These are phyloP conservation scores for Cercospora sesami DNA, from an alignment of 2,329 filamentous ascomycete species.

Conservation along the genomic window DNA sequence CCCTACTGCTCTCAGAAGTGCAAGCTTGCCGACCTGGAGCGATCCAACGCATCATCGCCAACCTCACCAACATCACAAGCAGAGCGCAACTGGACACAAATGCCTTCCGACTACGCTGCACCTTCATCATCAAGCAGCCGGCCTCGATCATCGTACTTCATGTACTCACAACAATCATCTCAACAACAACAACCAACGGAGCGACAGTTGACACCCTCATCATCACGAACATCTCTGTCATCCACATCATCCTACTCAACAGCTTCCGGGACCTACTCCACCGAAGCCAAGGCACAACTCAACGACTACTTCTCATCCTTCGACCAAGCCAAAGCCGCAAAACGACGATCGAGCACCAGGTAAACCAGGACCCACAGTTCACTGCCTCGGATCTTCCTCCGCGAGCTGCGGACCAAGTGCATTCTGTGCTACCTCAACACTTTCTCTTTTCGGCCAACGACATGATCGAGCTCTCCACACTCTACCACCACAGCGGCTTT, in stretches of 20 bases:
- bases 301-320: slow-evolving; percentile 86
- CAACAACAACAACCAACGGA: slow-evolving; percentile 28
- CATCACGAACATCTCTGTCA: slow-evolving; percentile 79
- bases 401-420: not conserved
- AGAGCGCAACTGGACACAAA: slow-evolving; percentile 17
- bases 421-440: slow-evolving; percentile 9
- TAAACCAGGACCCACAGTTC: slow-evolving; percentile 18
- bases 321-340: slow-evolving; percentile 71
- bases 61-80: slow-evolving; percentile 35
- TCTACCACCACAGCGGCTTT: slow-evolving; percentile 13
- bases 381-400: slow-evolving; percentile 7
- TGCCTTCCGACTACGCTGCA: slow-evolving; percentile 18
- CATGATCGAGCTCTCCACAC: not conserved
- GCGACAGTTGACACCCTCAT: slow-evolving; percentile 59
- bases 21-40: slow-evolving; percentile 83
- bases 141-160: slow-evolving; percentile 29
- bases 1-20: slow-evolving; percentile 93
- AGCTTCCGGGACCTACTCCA: slow-evolving; percentile 59
- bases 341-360: slow-evolving; percentile 42
- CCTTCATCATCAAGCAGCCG: slow-evolving; percentile 18
- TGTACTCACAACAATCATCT: slow-evolving; percentile 20
- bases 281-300: slow-evolving; percentile 76
- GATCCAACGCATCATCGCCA: slow-evolving; percentile 51
- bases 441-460: not conserved
- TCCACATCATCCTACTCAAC: slow-evolving; percentile 51